phyloP scores from a whole-genome alignment of 1,284 basidiomycete genomes.

The Volvariella surrecta region DNA sequence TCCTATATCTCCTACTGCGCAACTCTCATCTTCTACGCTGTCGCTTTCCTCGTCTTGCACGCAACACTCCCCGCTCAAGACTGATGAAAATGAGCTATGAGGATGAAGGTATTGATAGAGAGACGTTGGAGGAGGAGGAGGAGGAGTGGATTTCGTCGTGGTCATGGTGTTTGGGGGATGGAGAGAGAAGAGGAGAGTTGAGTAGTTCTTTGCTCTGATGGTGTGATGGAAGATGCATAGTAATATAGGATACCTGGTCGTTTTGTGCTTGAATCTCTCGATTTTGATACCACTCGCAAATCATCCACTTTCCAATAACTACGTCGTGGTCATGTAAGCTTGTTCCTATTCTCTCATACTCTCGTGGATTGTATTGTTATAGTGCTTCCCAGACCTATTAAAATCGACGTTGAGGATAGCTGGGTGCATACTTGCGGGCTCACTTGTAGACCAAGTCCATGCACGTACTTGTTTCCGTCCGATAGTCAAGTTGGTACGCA shows the following conservation, averaged over 20 bases:
- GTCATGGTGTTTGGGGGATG: too few species aligned
- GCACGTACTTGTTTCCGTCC: slow-evolving; percentile 68
- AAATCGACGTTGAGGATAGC: too few species aligned
- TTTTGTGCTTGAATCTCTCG: slow-evolving; percentile 60
- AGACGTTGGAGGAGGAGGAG: slow-evolving; percentile 69
- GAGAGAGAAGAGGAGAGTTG: too few species aligned
- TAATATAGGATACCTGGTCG: slow-evolving; percentile 67
- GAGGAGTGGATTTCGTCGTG: too few species aligned
- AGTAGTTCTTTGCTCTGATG: too few species aligned
- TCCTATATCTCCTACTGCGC: slow-evolving; percentile 73
- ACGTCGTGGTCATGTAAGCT: slow-evolving; percentile 54
- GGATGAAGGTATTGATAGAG: slow-evolving; percentile 44
- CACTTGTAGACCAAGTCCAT: too few species aligned
- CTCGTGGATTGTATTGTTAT: background rate
- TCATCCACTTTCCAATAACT: slow-evolving; percentile 67
- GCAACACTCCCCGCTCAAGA: slow-evolving; percentile 67
- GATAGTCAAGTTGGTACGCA: slow-evolving; percentile 58
- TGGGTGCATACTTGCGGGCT: too few species aligned
- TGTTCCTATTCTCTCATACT: background rate
- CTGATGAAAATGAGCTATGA: slow-evolving; percentile 50
- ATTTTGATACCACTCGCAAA: slow-evolving; percentile 62
- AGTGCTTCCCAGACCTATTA: too few species aligned
- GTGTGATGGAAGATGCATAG: slow-evolving; percentile 50
- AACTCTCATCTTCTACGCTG: slow-evolving; percentile 77
- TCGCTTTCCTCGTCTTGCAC: slow-evolving; percentile 77